Evolutionary conservation across 257 asterid genomes (phyloP), one percentile per base, ranked within the genome.

Genomic region (Salvia miltiorrhiza): DNA sequence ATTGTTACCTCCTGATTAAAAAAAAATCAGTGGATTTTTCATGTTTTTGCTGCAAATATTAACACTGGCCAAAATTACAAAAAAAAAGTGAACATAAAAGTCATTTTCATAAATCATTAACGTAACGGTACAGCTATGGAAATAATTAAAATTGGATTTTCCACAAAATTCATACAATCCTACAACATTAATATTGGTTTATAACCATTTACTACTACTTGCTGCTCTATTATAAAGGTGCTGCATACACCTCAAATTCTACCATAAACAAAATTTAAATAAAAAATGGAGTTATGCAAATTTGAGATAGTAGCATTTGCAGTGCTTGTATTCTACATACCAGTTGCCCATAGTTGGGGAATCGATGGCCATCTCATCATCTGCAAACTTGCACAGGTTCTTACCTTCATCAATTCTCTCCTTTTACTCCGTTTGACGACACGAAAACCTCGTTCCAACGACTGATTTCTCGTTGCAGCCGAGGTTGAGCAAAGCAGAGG

Each of bases 381-480:
- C 6, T 93, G 98, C 66, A 76, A 71, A 68, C 85, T 93, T 63
- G 97, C 98, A 59, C 93, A 89, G 96, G 97, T 91, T 72, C 70
- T 28, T 30, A 5, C 62, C 35, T 61, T 33, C 30, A 41, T 17
- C 30, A 7, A 2, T n/a, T 21, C n/a, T 39, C 30, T 13, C 11
- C 10, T 53, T 43, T 28, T 24, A 19, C 21, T 11, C 24, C 0
- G 20, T 10, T 61, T 39, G 63, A 0, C 8, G 32, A 40, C 16
- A 1, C 16, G 17, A 1, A 13, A n/a, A 63, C 20, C 7, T 35
- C 3, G 28, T 54, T 16, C 30, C 16, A 1, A 41, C 16, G 9
- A 14, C 5, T 61, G 39, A 52, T 35, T 13, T 28, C 59, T 10
- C 45, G 9, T 39, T 33, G 67, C 83, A 90, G 97, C 53, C 83